phyloP scores from a whole-genome alignment of 192 early-diverging fungal genomes.

The Allomyces javanicus region DNA sequence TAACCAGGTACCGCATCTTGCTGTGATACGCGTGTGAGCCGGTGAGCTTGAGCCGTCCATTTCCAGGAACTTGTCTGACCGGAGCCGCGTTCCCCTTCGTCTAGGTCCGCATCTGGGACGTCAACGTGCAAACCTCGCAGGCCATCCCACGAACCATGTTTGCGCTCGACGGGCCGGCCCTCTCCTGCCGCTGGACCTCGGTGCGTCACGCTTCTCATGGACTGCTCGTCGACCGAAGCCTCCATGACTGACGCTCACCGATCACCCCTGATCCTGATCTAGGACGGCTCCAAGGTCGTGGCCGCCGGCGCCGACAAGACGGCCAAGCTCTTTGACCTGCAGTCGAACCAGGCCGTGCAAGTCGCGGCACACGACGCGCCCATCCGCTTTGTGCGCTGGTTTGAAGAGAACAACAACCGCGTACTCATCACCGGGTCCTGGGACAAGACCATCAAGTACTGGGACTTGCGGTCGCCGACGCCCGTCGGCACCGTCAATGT shows the following conservation, averaged over 20 bases:
- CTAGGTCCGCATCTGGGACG: constrained; percentile 88
- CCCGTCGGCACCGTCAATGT: constrained; percentile 54
- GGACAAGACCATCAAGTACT: constrained; percentile 95
- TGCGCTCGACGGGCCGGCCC: constrained; percentile 58
- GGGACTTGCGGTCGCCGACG: constrained; percentile 64
- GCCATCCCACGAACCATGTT: constrained; percentile 61
- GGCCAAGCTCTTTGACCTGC: constrained; percentile 62
- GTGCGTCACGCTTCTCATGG: constrained; percentile 13
- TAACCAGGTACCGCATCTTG: constrained; percentile 29
- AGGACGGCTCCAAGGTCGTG: constrained; percentile 78
- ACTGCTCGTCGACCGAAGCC: neutral
- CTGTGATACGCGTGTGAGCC: neutral
- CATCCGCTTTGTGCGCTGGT: constrained; percentile 57
- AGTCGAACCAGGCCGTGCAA: constrained; percentile 58
- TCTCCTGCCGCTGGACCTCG: constrained; percentile 70
- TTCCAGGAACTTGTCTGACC: neutral
- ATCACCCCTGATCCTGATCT: constrained; percentile 2
- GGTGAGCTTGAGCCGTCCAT: constrained; percentile 1
- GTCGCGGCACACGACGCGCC: constrained; percentile 81
- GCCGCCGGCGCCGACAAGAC: constrained; percentile 83
- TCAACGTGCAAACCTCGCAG: constrained; percentile 43
- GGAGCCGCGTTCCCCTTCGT: neutral
- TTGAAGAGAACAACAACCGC: constrained; percentile 36
- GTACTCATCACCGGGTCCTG: constrained; percentile 78
- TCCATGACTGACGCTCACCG: neutral